A percentile compares a stretch with the other conserved stretches of the same genome.
Conservation (phyloP, 768 basidiomycete genomes). For the Boletus bicolor region DNA sequence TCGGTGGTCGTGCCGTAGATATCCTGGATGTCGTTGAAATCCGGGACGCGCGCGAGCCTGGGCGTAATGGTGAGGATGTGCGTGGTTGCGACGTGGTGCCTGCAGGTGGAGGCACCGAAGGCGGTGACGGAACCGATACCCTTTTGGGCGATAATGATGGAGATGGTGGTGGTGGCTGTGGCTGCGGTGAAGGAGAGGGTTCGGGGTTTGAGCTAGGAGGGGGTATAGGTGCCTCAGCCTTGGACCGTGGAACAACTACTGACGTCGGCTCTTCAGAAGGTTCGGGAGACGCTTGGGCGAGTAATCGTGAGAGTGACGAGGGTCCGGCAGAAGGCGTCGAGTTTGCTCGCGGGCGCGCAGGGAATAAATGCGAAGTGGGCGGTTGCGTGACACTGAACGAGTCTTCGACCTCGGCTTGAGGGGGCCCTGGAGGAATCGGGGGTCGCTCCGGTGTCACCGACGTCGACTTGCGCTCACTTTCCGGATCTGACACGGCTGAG, state of each 20-base stretch:
- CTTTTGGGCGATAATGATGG: constrained; percentile 2
- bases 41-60: constrained; percentile 70
- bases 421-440: constrained; percentile 51
- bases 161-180: constrained; percentile 33
- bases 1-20: constrained; percentile 60
- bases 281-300: constrained; percentile 64
- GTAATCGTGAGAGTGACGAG: constrained; percentile 73
- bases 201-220: not conserved
- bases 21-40: constrained; percentile 67
- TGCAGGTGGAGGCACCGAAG: constrained; percentile 22
- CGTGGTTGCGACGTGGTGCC: constrained; percentile 33
- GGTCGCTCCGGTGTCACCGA: constrained; percentile 13
- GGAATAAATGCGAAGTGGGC: constrained; percentile 67
- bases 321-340: constrained; percentile 70
- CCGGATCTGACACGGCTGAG: constrained; percentile 36
- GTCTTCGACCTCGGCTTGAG: constrained; percentile 70
- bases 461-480: constrained; percentile 36
- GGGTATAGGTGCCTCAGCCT: constrained; percentile 33
- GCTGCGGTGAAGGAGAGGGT: constrained; percentile 29
- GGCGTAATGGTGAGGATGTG: constrained; percentile 59
- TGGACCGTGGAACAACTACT: constrained; percentile 28
- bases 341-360: constrained; percentile 57
- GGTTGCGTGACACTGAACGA: constrained; percentile 62
- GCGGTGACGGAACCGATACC: constrained; percentile 1
- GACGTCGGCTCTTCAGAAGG: constrained; percentile 32